Evolutionary conservation across 352 stramenopile genomes (phyloP).

Genomic region (Phytophthora colocasiae): DNA sequence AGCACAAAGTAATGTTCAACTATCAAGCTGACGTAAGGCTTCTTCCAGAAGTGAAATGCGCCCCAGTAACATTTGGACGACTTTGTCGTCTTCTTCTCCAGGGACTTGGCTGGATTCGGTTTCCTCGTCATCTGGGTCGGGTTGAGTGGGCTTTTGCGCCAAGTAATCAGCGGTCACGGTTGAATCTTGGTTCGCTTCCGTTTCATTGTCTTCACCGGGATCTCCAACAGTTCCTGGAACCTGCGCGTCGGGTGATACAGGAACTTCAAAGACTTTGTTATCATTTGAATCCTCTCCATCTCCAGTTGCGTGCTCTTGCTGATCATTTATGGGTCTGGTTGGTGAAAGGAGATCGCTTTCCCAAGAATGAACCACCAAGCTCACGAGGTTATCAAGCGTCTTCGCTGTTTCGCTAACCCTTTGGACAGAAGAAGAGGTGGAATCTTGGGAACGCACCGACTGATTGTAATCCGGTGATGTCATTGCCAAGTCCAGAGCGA

Average conservation of each 20-base stretch:
- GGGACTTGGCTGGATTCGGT: slow-evolving; percentile 19
- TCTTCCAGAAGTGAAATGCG: slow-evolving; percentile 59
- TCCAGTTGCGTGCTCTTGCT: slow-evolving; percentile 6
- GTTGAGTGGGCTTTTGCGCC: too few species aligned
- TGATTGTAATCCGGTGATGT: background rate
- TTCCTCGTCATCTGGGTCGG: slow-evolving; percentile 18
- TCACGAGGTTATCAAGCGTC: slow-evolving; percentile 51
- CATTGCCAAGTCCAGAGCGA: background rate
- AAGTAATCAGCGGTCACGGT: background rate
- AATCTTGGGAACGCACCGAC: slow-evolving; percentile 4
- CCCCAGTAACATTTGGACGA: slow-evolving; percentile 47
- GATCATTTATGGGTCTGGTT: background rate
- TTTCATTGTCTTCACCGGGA: slow-evolving; percentile 4
- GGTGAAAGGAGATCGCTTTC: slow-evolving; percentile 37
- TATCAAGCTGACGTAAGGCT: slow-evolving; percentile 44
- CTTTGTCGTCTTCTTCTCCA: slow-evolving; percentile 42
- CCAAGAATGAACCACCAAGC: slow-evolving; percentile 61
- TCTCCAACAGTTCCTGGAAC: background rate
- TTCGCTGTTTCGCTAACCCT: slow-evolving; percentile 23
- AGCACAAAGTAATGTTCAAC: slow-evolving; percentile 7
- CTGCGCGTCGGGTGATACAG: background rate
- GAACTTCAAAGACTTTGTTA: background rate
- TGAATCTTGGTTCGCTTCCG: background rate
- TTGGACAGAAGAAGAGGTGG: background rate
- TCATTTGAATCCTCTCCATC: background rate